Evolutionary conservation across 2,329 filamentous ascomycete species (phyloP), one percentile per base, ranked within the genome.

Genomic region (Bipolaris cookei): DNA sequence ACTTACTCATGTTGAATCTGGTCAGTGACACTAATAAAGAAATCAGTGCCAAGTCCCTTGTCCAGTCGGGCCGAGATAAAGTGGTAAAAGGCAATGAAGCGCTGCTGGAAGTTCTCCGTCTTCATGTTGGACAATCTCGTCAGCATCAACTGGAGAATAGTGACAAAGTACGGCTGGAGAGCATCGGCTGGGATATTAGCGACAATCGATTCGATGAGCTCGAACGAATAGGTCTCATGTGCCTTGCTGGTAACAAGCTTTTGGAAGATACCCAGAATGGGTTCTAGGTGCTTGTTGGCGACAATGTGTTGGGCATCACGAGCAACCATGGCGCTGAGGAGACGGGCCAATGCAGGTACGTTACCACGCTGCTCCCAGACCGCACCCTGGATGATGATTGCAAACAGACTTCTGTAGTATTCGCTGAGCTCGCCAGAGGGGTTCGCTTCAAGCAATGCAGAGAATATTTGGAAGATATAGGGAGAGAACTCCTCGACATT

Each of bases 401-500:
- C 83, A 39, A 98, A 85, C 43, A 99, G 81, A 6, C 85, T 84
- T 75, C 90, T 88, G 81, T 96, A 97, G 72, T 92, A 90, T 23
- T 87, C 85, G 2, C 92, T 91, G 28, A 98, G 82, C 7, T 89
- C 84, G n/a, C 86, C 89, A 0, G 88, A 84, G 0, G 91, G 90
- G 68, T 95, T 94, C 6, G 90, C 87, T 77, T 98, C 94, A 3
- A 99, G 84, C 13, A 99, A 85, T 50, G 94, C 91, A 2, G 94
- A 91, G 62, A 98, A 90, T 34, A 99, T 86, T 75, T 99, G 95
- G 83, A 99, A 97, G 51, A 98, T 88, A 68, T 98, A 99, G 4
- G 94, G 95, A 72, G 92, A 89, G 73, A 99, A 99, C 78, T 99
- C 95, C 64, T 92, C 88, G 23, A 98, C 89, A 69, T 95, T 91